Percentiles rank a stretch among this genome's conserved stretches.
Evolutionary conservation across 2,329 filamentous ascomycete genomes (phyloP).

Genomic region (Beauveria caledonica): DNA sequence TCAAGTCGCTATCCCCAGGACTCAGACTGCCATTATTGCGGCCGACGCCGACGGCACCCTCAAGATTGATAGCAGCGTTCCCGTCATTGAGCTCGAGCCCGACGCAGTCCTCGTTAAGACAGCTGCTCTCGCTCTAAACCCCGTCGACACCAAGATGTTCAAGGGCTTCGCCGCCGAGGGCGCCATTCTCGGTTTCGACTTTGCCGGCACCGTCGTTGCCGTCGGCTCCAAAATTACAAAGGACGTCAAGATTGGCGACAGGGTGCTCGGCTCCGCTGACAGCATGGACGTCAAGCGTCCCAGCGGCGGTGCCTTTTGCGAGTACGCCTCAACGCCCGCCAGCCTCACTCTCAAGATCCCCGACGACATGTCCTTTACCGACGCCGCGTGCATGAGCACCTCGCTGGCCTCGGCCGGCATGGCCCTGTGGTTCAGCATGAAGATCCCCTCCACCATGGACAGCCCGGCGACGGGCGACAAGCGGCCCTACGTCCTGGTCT

Average conservation of each 20-base stretch:
- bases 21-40: slow-evolving; percentile 8
- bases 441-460: slow-evolving; percentile 19
- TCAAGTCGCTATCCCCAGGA: slow-evolving; percentile 7
- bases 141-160: slow-evolving; percentile 27
- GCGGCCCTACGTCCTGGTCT: slow-evolving; percentile 29
- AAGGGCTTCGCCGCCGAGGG: slow-evolving; percentile 20
- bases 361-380: slow-evolving; percentile 17
- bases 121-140: slow-evolving; percentile 27
- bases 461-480: slow-evolving; percentile 13
- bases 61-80: background rate
- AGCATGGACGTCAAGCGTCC: slow-evolving; percentile 16
- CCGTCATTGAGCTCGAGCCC: slow-evolving; percentile 9
- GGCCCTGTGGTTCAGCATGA: slow-evolving; percentile 22
- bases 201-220: slow-evolving; percentile 24
- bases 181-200: slow-evolving; percentile 26
- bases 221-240: slow-evolving; percentile 15
- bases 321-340: slow-evolving; percentile 19
- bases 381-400: slow-evolving; percentile 19
- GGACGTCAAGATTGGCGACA: slow-evolving; percentile 17
- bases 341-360: slow-evolving; percentile 20
- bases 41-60: slow-evolving; percentile 6
- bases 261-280: slow-evolving; percentile 19
- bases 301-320: slow-evolving; percentile 22
- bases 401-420: slow-evolving; percentile 21
- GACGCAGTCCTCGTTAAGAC: slow-evolving; percentile 18